A percentile compares a stretch with the other conserved stretches of the same genome.
phyloP scores from a whole-genome alignment of 495 filamentous ascomycete genomes.

The Xanthoparmelia taractica region DNA sequence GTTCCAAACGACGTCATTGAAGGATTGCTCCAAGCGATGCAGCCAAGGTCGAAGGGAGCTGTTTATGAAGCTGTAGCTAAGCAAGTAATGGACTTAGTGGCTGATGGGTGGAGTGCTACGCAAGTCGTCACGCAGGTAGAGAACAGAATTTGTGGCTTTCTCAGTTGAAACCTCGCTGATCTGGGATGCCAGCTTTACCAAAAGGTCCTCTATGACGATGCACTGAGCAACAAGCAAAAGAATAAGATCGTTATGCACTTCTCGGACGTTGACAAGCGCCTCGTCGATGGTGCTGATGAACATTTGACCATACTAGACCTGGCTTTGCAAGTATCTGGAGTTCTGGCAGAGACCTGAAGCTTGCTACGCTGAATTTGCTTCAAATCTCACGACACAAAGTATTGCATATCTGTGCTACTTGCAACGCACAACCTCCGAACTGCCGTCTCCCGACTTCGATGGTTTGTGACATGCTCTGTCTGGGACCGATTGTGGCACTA shows the following conservation, averaged over 20 bases:
- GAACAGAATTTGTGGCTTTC: background rate
- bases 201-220: conserved; percentile 72
- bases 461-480: background rate
- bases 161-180: background rate
- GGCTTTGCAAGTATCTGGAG: conserved; percentile 66
- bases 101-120: conserved; percentile 96
- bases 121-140: conserved; percentile 70
- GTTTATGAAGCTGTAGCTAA: conserved; percentile 67
- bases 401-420: background rate
- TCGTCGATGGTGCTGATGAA: conserved; percentile 97
- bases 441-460: background rate
- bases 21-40: conserved; percentile 64
- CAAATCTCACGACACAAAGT: background rate
- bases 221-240: conserved; percentile 74
- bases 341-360: conserved; percentile 42
- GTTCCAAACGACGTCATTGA: conserved; percentile 71
- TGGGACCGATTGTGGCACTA: background rate
- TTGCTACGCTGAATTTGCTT: background rate
- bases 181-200: conserved; percentile 62
- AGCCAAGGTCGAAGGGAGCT: conserved; percentile 52
- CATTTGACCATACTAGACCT: conserved; percentile 85
- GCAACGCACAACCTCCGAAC: background rate
- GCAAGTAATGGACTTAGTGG: conserved; percentile 80
- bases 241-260: conserved; percentile 84
- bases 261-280: conserved; percentile 84